phyloP scores from a whole-genome alignment of 2,329 filamentous ascomycete species.

The Didymella glomerata region DNA sequence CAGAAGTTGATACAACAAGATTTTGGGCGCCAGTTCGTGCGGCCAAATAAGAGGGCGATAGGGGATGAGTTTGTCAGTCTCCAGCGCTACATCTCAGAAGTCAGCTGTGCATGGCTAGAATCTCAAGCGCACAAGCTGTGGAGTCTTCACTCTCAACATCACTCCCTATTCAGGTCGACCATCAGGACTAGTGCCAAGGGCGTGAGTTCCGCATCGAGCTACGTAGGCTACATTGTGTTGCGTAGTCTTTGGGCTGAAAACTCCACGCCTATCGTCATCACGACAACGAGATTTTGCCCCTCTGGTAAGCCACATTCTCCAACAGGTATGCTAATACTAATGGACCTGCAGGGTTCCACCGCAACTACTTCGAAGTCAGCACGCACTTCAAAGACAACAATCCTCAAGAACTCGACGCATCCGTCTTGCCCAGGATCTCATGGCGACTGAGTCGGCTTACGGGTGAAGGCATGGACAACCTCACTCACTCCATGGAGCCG shows the following conservation, averaged over 20 bases:
- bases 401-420: background rate
- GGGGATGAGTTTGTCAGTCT: background rate
- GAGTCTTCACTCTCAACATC: background rate
- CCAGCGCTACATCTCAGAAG: background rate
- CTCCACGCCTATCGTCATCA: background rate
- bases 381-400: background rate
- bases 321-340: background rate
- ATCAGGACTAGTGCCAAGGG: conserved; percentile 2
- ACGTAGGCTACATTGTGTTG: background rate
- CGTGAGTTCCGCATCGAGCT: background rate
- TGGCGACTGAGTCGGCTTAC: background rate
- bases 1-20: background rate
- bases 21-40: conserved; percentile 1
- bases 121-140: background rate
- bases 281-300: conserved; percentile 3
- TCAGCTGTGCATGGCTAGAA: conserved; percentile 6
- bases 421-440: background rate
- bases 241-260: conserved; percentile 4
- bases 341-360: background rate
- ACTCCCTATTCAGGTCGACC: background rate
- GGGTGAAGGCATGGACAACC: background rate
- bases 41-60: background rate
- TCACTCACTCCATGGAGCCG: background rate
- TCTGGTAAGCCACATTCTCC: background rate
- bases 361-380: conserved; percentile 1